Base-by-base conservation (phyloP, 1,284 basidiomycete species). In the Megacollybia platyphylla region DNA sequence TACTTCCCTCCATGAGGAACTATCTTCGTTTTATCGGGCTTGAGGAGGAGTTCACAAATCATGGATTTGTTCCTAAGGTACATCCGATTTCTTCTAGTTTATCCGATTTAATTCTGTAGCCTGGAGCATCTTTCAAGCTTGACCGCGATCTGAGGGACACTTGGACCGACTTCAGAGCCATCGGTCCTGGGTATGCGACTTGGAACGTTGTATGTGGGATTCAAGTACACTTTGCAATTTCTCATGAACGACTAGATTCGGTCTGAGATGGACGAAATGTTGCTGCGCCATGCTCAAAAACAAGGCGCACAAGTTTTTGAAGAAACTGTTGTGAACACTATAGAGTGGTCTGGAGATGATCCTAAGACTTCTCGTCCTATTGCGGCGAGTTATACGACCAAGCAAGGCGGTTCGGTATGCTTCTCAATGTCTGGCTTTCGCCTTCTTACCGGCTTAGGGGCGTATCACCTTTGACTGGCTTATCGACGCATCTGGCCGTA, bases 401-500 rank as follows among this genome's bases (percentile, higher is more conserved):
- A 48, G 13, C 44, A 45, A 9, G 55, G 53, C 9, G 36, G 42
- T 10, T 48, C 50, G 4, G 58, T 60, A 2, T 52, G 11, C 7
- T n/a, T n/a, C 32, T 34, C 32, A n/a, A 34, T 2, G 15, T n/a
- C 20, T 24, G 5, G 20, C 15, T 15, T 15, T 24, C 20, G 20
- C 5, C 20, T 24, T 24, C 20, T 24, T 24, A 24, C 20, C 20
- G 20, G 20, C 26, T 2, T 11, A 38, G 10, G 73, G 74, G 1
- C 63, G 58, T 15, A 81, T 79, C 9, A 63, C 63, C 0, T 86
- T 85, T 45, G 68, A 75, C 37, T 74, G 77, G 49, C 54, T 86
- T 24, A 67, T 86, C 18, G 82, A 86, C 54, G 83, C 82, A 4
- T 77, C 73, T 20, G 82, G 82, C 30, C 70, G 83, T 9, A 63